phyloP scores from a whole-genome alignment of 495 filamentous ascomycete species.

The Trichoderma parareesei region DNA sequence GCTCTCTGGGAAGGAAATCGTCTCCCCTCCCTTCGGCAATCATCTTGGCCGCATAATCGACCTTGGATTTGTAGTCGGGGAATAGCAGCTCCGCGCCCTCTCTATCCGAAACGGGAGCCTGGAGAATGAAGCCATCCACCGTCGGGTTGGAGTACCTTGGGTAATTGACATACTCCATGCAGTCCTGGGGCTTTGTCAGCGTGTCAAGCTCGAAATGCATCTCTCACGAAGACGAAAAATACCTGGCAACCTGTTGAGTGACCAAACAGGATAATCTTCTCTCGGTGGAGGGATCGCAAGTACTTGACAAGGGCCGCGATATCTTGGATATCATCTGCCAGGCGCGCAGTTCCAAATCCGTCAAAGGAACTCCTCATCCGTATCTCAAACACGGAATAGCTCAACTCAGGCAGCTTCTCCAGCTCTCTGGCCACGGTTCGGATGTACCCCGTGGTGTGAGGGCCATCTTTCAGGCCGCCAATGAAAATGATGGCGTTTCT shows the following conservation, averaged over 20 bases:
- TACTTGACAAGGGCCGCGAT: constrained; percentile 64
- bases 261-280: constrained; percentile 77
- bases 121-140: constrained; percentile 75
- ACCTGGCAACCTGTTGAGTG: constrained; percentile 76
- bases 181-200: constrained; percentile 40
- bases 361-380: constrained; percentile 47
- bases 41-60: constrained; percentile 46
- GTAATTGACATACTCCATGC: constrained; percentile 57
- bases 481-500: constrained; percentile 73
- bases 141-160: constrained; percentile 28
- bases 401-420: constrained; percentile 35
- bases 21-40: constrained; percentile 43
- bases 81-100: constrained; percentile 46
- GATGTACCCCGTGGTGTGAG: constrained; percentile 56
- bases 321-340: constrained; percentile 66
- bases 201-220: not conserved
- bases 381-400: constrained; percentile 36
- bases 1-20: constrained; percentile 48
- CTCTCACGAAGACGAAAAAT: not conserved
- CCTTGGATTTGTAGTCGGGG: constrained; percentile 41
- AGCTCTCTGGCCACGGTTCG: constrained; percentile 58
- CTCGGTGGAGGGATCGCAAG: constrained; percentile 40
- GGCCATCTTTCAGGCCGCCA: constrained; percentile 74
- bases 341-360: constrained; percentile 63
- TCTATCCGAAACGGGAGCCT: constrained; percentile 73